Conservation (phyloP, 73 alveolate species). For the Diophrys sp. region DNA sequence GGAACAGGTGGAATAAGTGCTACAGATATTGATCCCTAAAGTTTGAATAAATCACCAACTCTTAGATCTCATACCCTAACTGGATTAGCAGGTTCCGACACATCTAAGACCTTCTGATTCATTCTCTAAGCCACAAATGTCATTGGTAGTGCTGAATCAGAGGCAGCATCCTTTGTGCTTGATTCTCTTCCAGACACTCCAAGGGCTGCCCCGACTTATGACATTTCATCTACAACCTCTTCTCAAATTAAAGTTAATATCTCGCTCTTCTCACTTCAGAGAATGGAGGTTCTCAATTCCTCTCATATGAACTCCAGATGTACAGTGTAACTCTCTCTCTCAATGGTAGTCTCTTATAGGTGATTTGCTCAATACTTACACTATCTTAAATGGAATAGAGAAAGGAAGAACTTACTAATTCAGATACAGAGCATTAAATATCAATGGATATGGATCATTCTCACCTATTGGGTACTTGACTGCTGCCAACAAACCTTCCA, state of each 20-base stretch:
- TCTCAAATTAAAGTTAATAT: background rate
- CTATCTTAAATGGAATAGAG: slow-evolving; percentile 22
- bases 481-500: slow-evolving; percentile 54
- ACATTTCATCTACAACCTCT: background rate
- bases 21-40: slow-evolving; percentile 11
- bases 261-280: slow-evolving; percentile 16
- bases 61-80: slow-evolving; percentile 41
- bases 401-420: slow-evolving; percentile 43
- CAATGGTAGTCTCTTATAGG: slow-evolving; percentile 35
- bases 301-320: slow-evolving; percentile 28
- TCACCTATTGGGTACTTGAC: slow-evolving; percentile 29
- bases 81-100: background rate
- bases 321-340: slow-evolving; percentile 52
- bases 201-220: background rate
- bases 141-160: slow-evolving; percentile 34
- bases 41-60: slow-evolving; percentile 17
- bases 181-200: slow-evolving; percentile 3
- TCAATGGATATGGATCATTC: slow-evolving; percentile 46
- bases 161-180: slow-evolving; percentile 8
- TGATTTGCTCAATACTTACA: slow-evolving; percentile 12
- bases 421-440: slow-evolving; percentile 41
- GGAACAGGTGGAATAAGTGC: slow-evolving; percentile 26
- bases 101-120: slow-evolving; percentile 43
- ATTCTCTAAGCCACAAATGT: slow-evolving; percentile 29
- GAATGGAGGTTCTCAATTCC: slow-evolving; percentile 44